Evolutionary conservation across 805 yeast species (phyloP).

Genomic region (Wickerhamiella galacta): DNA sequence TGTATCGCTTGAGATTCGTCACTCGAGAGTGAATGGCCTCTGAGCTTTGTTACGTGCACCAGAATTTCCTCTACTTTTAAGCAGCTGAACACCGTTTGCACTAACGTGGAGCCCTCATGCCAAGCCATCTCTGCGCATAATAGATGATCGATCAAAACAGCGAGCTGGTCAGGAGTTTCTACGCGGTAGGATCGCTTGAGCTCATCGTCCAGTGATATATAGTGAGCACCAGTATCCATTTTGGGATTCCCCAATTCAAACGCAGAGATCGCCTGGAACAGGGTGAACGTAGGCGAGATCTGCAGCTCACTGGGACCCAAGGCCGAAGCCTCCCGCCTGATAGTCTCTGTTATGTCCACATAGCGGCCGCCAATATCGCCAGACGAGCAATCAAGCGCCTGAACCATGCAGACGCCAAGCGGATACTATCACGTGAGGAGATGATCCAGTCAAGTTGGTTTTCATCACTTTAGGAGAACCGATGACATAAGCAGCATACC

Average conservation of each 20-base stretch:
- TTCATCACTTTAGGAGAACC: no score
- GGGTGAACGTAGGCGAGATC: conserved; percentile 41
- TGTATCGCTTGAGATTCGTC: background rate
- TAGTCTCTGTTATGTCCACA: conserved; percentile 17
- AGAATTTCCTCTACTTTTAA: conserved; percentile 50
- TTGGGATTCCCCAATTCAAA: conserved; percentile 51
- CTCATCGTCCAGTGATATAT: conserved; percentile 28
- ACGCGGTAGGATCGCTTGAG: conserved; percentile 26
- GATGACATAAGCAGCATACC: no score
- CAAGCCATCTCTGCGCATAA: conserved; percentile 45
- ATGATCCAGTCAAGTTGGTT: no score
- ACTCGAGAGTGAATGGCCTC: background rate
- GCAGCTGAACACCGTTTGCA: conserved; percentile 66
- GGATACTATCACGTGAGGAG: no score
- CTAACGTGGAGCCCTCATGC: conserved; percentile 57
- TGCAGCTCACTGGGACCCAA: conserved; percentile 39
- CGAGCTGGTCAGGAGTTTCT: conserved; percentile 26
- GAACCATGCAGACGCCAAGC: no score
- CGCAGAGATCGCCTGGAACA: conserved; percentile 78
- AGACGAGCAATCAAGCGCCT: no score
- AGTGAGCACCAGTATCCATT: conserved; percentile 64
- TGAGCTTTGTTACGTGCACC: conserved; percentile 14
- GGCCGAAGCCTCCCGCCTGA: conserved; percentile 10
- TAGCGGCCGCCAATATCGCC: conserved; percentile 18
- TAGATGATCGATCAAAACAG: conserved; percentile 38